phyloP scores from a whole-genome alignment of 2,329 filamentous ascomycete species.

The Chaetothyriales sp. region DNA sequence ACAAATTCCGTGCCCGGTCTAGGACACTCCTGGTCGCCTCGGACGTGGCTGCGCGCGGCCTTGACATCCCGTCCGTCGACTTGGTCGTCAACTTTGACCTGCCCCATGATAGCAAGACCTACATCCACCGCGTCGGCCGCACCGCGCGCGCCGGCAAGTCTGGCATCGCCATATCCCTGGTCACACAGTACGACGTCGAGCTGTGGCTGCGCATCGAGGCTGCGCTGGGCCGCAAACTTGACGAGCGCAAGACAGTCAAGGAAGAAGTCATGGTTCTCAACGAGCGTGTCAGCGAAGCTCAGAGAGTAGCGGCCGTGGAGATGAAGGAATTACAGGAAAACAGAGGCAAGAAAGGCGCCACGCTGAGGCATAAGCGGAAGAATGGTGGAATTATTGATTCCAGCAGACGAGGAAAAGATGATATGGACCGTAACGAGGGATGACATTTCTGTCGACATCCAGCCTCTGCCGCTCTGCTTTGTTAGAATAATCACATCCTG shows the following conservation, averaged over 20 bases:
- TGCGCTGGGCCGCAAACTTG: slow-evolving; percentile 63
- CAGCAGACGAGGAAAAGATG: slow-evolving; percentile 40
- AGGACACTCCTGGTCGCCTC: slow-evolving; percentile 82
- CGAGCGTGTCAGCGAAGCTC: slow-evolving; percentile 65
- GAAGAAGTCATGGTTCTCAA: slow-evolving; percentile 77
- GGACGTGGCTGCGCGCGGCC: slow-evolving; percentile 76
- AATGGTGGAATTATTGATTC: slow-evolving; percentile 17
- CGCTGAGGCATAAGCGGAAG: slow-evolving; percentile 37
- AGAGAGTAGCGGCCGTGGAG: slow-evolving; percentile 61
- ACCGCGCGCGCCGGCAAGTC: slow-evolving; percentile 76
- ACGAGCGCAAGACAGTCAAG: slow-evolving; percentile 55
- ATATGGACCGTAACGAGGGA: slow-evolving; percentile 66
- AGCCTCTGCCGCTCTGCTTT: too few relatives aligned
- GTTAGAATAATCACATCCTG: too few relatives aligned
- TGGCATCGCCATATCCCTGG: slow-evolving; percentile 64
- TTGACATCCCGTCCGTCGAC: slow-evolving; percentile 82
- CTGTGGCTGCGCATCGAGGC: slow-evolving; percentile 70
- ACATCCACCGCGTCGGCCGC: slow-evolving; percentile 76
- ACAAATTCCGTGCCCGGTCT: slow-evolving; percentile 73
- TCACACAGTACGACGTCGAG: slow-evolving; percentile 79
- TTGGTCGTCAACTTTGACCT: slow-evolving; percentile 75
- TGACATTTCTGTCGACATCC: slow-evolving; percentile 22
- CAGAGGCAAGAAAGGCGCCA: slow-evolving; percentile 21
- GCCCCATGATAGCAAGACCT: slow-evolving; percentile 75
- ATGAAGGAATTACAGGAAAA: slow-evolving; percentile 70